These are phyloP conservation scores for Geoglossum cookeanum DNA, from an alignment of 2,329 filamentous ascomycete genomes.

Conservation along the genomic window DNA sequence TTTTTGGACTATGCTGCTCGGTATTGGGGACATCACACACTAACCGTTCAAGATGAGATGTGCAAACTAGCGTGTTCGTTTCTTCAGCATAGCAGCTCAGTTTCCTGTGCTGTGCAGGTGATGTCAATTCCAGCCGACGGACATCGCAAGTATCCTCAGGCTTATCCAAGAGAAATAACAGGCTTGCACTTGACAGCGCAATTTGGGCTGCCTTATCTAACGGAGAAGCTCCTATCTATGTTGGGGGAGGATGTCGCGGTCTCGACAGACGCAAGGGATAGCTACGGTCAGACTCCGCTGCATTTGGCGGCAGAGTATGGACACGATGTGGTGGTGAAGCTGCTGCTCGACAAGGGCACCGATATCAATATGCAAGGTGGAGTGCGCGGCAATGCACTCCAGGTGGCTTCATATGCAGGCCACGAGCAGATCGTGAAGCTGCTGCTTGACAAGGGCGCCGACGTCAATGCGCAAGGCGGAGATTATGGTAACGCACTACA, in stretches of 20 bases:
- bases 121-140: background rate
- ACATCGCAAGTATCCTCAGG: background rate
- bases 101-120: background rate
- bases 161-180: background rate
- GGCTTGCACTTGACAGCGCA: background rate
- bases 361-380: no score
- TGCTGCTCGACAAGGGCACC: background rate
- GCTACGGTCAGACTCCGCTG: background rate
- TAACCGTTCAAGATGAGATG: background rate
- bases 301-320: background rate
- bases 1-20: conserved; percentile 1
- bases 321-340: background rate
- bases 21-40: background rate
- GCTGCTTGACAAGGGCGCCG: no score
- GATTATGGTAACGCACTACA: no score
- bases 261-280: background rate
- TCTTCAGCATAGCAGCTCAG: no score
- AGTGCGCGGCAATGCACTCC: no score
- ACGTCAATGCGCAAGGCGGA: no score
- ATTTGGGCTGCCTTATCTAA: background rate
- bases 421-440: no score
- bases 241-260: no score
- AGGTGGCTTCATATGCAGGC: no score
- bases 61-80: background rate
- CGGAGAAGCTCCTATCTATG: no score